Conservation (phyloP, 2,329 filamentous ascomycete species). For the Pyrenophora teres region DNA sequence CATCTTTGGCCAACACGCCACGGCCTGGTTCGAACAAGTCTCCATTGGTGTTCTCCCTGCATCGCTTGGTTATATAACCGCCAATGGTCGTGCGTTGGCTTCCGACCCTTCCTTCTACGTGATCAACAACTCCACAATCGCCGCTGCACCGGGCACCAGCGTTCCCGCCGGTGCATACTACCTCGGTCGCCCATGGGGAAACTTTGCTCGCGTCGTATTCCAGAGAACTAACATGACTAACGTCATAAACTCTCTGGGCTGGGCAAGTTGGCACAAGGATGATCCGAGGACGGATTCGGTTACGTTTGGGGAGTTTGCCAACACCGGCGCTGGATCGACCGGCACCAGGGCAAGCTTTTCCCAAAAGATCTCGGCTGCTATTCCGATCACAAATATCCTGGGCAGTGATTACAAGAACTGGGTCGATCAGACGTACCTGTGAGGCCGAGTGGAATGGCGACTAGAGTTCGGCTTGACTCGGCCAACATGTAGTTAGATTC, state of each 20-base stretch:
- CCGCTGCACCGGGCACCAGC: slow-evolving; percentile 47
- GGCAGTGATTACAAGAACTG: slow-evolving; percentile 44
- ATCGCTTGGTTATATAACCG: slow-evolving; percentile 49
- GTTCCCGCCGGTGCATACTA: slow-evolving; percentile 52
- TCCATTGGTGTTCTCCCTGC: slow-evolving; percentile 55
- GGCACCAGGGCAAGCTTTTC: slow-evolving; percentile 60
- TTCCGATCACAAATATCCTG: slow-evolving; percentile 53
- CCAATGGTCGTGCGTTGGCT: slow-evolving; percentile 39
- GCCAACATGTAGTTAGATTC: too few species aligned
- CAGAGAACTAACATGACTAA: slow-evolving; percentile 57
- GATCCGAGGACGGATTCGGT: slow-evolving; percentile 59
- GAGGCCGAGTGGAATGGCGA: neutral
- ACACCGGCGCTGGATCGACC: slow-evolving; percentile 61
- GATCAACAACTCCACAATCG: slow-evolving; percentile 59
- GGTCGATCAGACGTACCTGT: slow-evolving; percentile 41
- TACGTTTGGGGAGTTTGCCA: slow-evolving; percentile 63
- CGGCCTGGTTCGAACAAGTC: slow-evolving; percentile 58
- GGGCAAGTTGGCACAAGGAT: slow-evolving; percentile 60
- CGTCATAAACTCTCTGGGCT: slow-evolving; percentile 65
- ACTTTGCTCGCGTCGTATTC: slow-evolving; percentile 58
- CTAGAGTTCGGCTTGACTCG: too few species aligned
- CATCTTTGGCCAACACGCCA: slow-evolving; percentile 61
- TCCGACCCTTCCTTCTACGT: slow-evolving; percentile 57
- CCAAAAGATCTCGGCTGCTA: slow-evolving; percentile 46
- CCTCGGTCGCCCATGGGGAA: slow-evolving; percentile 60